Evolutionary conservation across 75 land plant genomes (phyloP).

Genomic region (Pinus albicaulis): DNA sequence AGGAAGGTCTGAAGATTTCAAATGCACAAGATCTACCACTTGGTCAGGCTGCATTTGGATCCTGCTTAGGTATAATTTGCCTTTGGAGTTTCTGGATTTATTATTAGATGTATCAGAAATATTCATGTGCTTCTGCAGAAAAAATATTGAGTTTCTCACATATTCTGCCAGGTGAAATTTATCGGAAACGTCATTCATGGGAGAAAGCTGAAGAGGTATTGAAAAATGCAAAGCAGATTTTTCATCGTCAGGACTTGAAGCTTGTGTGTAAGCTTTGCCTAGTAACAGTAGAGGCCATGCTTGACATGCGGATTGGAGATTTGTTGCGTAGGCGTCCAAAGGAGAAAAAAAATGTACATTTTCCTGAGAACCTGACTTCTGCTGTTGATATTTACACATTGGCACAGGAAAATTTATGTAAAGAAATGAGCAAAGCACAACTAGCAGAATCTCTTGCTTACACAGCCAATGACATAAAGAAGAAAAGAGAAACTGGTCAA

Average conservation of each 20-base stretch:
- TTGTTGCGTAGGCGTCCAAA: slow-evolving; percentile 25
- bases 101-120: background rate
- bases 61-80: slow-evolving; percentile 53
- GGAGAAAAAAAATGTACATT: background rate
- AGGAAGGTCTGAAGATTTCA: slow-evolving; percentile 57
- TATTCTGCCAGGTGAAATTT: slow-evolving; percentile 62
- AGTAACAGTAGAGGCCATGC: slow-evolving; percentile 30
- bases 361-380: background rate
- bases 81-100: background rate
- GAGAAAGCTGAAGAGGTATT: slow-evolving; percentile 55
- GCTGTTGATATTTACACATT: slow-evolving; percentile 30
- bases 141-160: background rate
- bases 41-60: slow-evolving; percentile 50
- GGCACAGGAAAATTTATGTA: slow-evolving; percentile 33
- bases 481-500: background rate
- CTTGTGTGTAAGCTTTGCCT: slow-evolving; percentile 50
- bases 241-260: slow-evolving; percentile 13
- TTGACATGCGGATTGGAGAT: slow-evolving; percentile 66
- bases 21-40: slow-evolving; percentile 47
- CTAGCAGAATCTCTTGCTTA: background rate
- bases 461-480: background rate
- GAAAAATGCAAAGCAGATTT: slow-evolving; percentile 29
- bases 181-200: slow-evolving; percentile 60
- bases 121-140: background rate
- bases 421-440: background rate